Evolutionary conservation across 1,139 yeast species (phyloP).

Genomic region (Suhomyces bolitotheri): DNA sequence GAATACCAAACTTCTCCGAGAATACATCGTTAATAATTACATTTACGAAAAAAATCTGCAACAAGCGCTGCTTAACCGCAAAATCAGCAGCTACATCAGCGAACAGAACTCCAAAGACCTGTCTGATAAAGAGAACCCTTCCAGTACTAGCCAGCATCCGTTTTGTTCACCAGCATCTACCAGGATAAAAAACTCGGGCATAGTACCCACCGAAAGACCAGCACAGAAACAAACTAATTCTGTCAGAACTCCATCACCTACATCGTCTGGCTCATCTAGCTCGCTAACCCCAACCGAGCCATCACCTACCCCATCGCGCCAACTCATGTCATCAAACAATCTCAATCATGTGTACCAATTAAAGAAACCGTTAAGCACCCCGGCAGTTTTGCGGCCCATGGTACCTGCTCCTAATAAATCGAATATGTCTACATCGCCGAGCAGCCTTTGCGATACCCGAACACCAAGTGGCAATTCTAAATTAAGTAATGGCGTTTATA

Average conservation of each 20-base stretch:
- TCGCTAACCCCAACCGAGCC: conserved; percentile 1
- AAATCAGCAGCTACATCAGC: conserved; percentile 8
- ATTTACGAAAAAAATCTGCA: conserved; percentile 19
- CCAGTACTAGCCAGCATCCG: conserved; percentile 8
- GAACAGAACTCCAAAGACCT: conserved; percentile 1
- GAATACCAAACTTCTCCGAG: conserved; percentile 16
- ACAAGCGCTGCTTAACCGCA: conserved; percentile 14
- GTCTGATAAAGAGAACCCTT: neutral
- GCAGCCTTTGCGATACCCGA: neutral
- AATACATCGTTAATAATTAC: conserved; percentile 19
- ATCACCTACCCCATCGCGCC: neutral
- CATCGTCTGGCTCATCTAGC: conserved; percentile 2
- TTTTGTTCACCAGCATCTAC: conserved; percentile 1
- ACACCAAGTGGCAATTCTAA: neutral
- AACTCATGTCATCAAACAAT: neutral
- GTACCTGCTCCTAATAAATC: neutral
- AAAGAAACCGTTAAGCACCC: conserved; percentile 43
- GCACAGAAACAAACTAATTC: neutral
- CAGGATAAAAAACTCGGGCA: neutral
- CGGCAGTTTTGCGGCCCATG: conserved; percentile 46
- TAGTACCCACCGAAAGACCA: neutral
- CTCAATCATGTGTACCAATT: conserved; percentile 30
- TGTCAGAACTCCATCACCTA: conserved; percentile 1
- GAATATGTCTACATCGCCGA: neutral
- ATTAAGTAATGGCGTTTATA: conserved; percentile 9